Conservation (phyloP, 2,329 filamentous ascomycete species). For the Anthostomella pinea region DNA sequence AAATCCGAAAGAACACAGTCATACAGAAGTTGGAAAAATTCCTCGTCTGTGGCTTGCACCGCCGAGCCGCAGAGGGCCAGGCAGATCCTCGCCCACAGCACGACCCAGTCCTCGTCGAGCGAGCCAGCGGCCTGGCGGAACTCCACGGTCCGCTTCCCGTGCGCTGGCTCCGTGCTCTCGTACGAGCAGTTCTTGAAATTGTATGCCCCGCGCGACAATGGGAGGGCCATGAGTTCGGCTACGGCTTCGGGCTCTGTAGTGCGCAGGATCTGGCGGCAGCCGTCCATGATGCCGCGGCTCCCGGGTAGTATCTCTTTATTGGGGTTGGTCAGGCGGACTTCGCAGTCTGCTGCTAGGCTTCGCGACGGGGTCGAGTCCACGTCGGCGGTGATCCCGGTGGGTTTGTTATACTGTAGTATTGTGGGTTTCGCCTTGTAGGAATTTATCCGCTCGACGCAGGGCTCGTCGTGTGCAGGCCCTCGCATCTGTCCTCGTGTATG, state of each 20-base stretch:
- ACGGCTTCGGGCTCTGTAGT: not conserved
- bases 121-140: constrained; percentile 8
- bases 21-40: constrained; percentile 8
- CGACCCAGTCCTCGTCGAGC: constrained; percentile 6
- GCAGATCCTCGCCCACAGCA: constrained; percentile 7
- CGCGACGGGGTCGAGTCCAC: not conserved
- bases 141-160: constrained; percentile 3
- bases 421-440: constrained; percentile 2
- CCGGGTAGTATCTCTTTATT: no score
- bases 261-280: not conserved
- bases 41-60: constrained; percentile 3
- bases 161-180: not conserved
- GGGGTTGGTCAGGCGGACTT: not conserved
- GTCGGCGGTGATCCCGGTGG: not conserved
- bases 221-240: not conserved
- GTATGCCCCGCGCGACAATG: no score
- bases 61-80: constrained; percentile 5
- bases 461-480: not conserved
- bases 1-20: not conserved
- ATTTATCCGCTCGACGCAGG: not conserved
- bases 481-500: not conserved
- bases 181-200: no score
- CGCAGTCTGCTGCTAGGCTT: not conserved
- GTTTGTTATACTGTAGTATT: not conserved
- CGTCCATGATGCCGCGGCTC: not conserved